These are phyloP conservation scores for Bipolaris oryzae DNA, from an alignment of 2,329 filamentous ascomycete genomes.

Conservation along the genomic window DNA sequence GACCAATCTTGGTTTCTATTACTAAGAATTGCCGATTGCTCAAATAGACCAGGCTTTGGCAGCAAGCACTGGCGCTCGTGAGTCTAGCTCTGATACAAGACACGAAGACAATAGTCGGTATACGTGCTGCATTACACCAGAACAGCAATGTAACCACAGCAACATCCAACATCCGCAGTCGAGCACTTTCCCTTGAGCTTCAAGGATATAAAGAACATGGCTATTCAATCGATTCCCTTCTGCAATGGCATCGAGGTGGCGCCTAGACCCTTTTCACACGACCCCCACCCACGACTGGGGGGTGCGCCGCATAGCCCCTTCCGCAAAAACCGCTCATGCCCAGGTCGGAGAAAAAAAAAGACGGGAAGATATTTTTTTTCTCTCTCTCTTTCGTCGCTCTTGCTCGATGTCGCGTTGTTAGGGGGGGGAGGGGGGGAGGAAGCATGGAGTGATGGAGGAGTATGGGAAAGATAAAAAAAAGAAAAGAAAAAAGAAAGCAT, in stretches of 20 bases:
- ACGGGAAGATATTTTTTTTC: too few relatives aligned
- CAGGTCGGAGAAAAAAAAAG: too few relatives aligned
- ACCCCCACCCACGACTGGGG: too few relatives aligned
- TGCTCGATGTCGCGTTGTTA: too few relatives aligned
- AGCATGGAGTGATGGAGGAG: too few relatives aligned
- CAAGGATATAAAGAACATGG: background rate
- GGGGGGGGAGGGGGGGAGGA: too few relatives aligned
- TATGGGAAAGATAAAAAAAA: too few relatives aligned
- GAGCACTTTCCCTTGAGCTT: background rate
- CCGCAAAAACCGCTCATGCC: too few relatives aligned
- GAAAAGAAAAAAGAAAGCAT: too few relatives aligned
- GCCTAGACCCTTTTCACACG: background rate
- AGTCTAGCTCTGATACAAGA: background rate
- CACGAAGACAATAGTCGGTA: background rate
- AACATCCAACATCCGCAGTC: background rate
- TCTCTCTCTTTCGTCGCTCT: too few relatives aligned
- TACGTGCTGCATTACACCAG: background rate
- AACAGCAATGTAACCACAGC: background rate
- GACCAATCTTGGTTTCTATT: slow-evolving; percentile 24
- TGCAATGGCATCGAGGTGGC: background rate
- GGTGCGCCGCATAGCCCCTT: too few relatives aligned
- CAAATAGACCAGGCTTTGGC: slow-evolving; percentile 1
- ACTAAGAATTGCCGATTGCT: slow-evolving; percentile 13
- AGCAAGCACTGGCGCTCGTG: background rate
- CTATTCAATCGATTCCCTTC: background rate